These are phyloP conservation scores for Phytophthora multivora DNA, from an alignment of 352 stramenopile genomes.

Conservation along the genomic window DNA sequence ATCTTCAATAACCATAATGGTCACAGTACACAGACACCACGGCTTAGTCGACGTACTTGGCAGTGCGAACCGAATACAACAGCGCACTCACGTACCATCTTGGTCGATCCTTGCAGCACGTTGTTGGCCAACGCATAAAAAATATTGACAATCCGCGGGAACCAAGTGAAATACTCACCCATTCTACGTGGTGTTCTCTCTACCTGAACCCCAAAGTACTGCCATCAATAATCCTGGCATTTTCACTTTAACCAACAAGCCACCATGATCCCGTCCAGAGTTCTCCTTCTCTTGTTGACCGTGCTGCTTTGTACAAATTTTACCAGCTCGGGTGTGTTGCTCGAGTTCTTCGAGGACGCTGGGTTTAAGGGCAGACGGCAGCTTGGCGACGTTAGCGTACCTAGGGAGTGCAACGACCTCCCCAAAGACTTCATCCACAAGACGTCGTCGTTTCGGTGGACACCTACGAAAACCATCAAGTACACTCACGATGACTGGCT, in stretches of 20 bases:
- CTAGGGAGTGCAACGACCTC: neutral
- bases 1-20: neutral
- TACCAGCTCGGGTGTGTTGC: neutral
- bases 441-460: neutral
- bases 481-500: slow-evolving; percentile 1
- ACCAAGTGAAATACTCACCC: neutral
- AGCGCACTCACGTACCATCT: slow-evolving; percentile 23
- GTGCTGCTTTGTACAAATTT: neutral
- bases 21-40: neutral
- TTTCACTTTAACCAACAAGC: neutral
- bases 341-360: slow-evolving; percentile 8
- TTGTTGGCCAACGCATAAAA: too few species aligned
- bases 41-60: slow-evolving; percentile 18
- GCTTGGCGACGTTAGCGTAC: neutral
- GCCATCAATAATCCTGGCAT: neutral
- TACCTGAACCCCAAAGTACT: too few species aligned
- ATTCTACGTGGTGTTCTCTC: neutral
- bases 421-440: neutral
- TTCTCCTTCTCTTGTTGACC: neutral
- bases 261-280: neutral
- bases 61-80: slow-evolving; percentile 14
- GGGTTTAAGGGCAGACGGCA: neutral
- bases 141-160: too few species aligned
- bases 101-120: too few species aligned
- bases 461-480: neutral